Evolutionary conservation across 805 yeast genomes (phyloP).

Genomic region (Crinitomyces ghanaensis): DNA sequence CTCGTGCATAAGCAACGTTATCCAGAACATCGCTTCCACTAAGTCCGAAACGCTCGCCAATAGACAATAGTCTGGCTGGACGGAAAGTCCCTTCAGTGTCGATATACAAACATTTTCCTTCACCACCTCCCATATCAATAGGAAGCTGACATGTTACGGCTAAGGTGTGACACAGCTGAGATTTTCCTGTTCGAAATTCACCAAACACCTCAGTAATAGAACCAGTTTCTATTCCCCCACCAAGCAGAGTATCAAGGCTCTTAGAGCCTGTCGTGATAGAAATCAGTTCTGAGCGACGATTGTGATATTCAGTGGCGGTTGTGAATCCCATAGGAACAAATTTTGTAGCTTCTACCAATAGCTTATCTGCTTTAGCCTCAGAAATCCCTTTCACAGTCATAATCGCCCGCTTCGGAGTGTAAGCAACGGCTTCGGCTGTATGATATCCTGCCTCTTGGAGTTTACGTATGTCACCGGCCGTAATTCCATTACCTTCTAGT

Average conservation of each 20-base stretch:
- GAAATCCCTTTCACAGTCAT: constrained; percentile 81
- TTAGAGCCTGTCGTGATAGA: constrained; percentile 94
- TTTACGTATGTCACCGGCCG: constrained; percentile 65
- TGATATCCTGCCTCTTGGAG: constrained; percentile 72
- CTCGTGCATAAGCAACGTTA: constrained; percentile 95
- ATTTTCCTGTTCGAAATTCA: constrained; percentile 95
- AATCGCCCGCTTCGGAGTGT: constrained; percentile 75
- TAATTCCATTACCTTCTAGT: constrained; percentile 53
- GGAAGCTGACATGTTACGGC: constrained; percentile 97
- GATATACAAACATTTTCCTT: constrained; percentile 90
- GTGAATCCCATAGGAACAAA: constrained; percentile 94
- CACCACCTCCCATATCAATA: constrained; percentile 96
- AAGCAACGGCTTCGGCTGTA: constrained; percentile 89
- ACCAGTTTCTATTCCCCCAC: constrained; percentile 97
- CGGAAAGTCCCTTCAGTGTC: constrained; percentile 97
- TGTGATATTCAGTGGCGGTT: constrained; percentile 89
- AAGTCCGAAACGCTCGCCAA: constrained; percentile 83
- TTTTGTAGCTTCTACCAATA: constrained; percentile 72
- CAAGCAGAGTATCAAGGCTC: constrained; percentile 80
- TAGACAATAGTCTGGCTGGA: constrained; percentile 78
- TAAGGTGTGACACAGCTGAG: constrained; percentile 91
- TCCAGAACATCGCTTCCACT: constrained; percentile 91
- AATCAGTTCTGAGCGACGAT: constrained; percentile 78
- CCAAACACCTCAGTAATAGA: constrained; percentile 94
- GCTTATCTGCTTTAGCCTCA: constrained; percentile 86